Base-by-base conservation (phyloP, 768 basidiomycete genomes). In the Melanogaster broomeanus region DNA sequence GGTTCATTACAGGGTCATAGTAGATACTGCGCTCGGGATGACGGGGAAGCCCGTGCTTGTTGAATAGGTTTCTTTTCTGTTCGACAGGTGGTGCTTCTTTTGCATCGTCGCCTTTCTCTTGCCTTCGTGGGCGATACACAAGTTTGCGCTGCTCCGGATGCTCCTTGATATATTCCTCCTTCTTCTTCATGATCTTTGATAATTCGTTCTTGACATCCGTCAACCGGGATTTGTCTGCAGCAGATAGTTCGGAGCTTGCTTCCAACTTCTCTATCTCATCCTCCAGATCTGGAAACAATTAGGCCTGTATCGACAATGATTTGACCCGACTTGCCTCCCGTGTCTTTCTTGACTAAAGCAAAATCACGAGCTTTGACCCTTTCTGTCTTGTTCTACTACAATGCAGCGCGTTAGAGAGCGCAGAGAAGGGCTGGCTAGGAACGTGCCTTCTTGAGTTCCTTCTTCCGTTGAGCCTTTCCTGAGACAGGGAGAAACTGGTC, bases 401-500 rank as follows among this genome's bases (percentile, higher is more conserved):
- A 45, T 59, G 49, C 45, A 47, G 47, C 30, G 45, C 37, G 50
- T 59, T 38, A 58, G 47, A 48, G n/a, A 43, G 22, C 22, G 19
- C 48, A 16, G 45, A 38, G 38, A 42, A 66, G 55, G 64, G 47
- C 43, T 39, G 33, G 43, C 48, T 40, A 39, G 52, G 54, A 42
- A 49, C 56, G 41, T 57, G 57, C 93, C 87, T 93, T 96, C 75
- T 96, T 96, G 39, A 98, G 75, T 67, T 99, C 96, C 67, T 94
- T 98, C 70, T 93, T 94, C 52, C 92, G 80, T 65, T 87, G 87
- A 3, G 91, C 85, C 72, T 98, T 98, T 49, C 94, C 94, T 97
- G 60, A 22, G 30, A 31, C 25, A 40, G 3, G 21, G 6, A 16
- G 27, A 27, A n/a, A 22, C n/a, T 12, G 3, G 31, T 59, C n/a